These are phyloP conservation scores for Lasiosphaeris hirsuta DNA, from an alignment of 495 filamentous ascomycete genomes.

Conservation along the genomic window DNA sequence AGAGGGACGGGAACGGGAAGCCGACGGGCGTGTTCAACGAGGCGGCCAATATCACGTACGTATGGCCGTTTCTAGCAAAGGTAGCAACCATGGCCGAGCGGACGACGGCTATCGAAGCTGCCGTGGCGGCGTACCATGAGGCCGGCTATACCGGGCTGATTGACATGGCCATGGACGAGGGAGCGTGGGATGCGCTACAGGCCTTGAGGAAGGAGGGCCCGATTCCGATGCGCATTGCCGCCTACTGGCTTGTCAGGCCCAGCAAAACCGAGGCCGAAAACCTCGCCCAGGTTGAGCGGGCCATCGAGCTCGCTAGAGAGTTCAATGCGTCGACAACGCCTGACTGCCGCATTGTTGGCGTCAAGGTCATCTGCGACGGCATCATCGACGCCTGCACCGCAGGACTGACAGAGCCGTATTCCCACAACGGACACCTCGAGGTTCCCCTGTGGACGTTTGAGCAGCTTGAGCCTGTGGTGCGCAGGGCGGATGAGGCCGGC, in stretches of 20 bases:
- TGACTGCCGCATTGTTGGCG: constrained; percentile 57
- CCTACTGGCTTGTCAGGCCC: constrained; percentile 60
- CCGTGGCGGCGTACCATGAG: constrained; percentile 50
- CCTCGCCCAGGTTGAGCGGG: constrained; percentile 54
- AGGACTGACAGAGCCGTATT: constrained; percentile 58
- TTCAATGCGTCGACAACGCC: constrained; percentile 48
- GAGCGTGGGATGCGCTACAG: constrained; percentile 55
- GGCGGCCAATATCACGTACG: constrained; percentile 52
- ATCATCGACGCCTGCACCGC: constrained; percentile 67
- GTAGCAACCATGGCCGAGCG: constrained; percentile 52
- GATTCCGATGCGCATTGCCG: constrained; percentile 58
- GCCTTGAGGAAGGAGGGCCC: constrained; percentile 37
- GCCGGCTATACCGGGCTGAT: constrained; percentile 61
- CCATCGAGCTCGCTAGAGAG: constrained; percentile 49
- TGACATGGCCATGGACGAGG: constrained; percentile 70
- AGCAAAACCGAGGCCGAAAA: constrained; percentile 39
- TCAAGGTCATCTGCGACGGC: constrained; percentile 68
- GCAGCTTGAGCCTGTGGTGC: constrained; percentile 52
- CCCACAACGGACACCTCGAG: constrained; percentile 40
- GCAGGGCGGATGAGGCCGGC: constrained; percentile 49
- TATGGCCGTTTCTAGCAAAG: constrained; percentile 56
- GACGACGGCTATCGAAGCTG: constrained; percentile 46
- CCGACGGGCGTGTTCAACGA: constrained; percentile 57
- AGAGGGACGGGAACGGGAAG: constrained; percentile 50
- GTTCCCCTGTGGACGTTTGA: constrained; percentile 56